Base-by-base conservation (phyloP, 192 early-diverging fungal genomes). In the Entomortierella chlamydospora region DNA sequence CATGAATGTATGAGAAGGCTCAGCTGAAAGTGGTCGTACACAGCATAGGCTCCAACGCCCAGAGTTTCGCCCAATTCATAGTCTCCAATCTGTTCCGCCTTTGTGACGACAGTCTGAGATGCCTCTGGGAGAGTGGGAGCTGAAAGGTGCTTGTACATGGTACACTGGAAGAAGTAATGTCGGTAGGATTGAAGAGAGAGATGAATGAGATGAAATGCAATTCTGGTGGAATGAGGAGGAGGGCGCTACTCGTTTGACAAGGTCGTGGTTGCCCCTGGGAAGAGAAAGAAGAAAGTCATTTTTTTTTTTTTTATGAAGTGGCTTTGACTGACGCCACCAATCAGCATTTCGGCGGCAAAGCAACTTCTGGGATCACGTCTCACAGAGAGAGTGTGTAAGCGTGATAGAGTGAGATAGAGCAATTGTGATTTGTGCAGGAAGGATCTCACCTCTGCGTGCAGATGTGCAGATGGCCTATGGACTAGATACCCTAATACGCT, bases 31-130 rank as follows among this genome's bases (percentile, higher is more conserved):
- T 13, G 17, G 30, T 68, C 45, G 33, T 79, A 79, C 76, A 79
- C 76, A 34, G 76, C 76, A 43, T 79, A 79, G 50, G 76, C 76
- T 15, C 76, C 76, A 2, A 79, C 76, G n/a, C 76, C 76, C 1
- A 79, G 57, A 18, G 76, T 79, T n/a, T 70, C 76, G 25, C 76
- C 67, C 17, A 79, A 51, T 34, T 79, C 76, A 57, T 79, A 79
- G 47, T 69, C 62, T 22, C 67, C 76, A 56, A 79, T 66, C 57
- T 79, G 61, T 22, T 79, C 76, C 5, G 68, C 68, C 57, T 70
- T 70, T 41, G 76, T 58, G 39, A 79, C 50, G 23, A 77, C 50
- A 45, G 47, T 66, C 43, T 79, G 76, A 11, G 68, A 70, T 53
- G 76, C 76, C 34, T 79, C 76, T 3, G 76, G 76, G 6, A 79